Evolutionary conservation across 139 green algal genomes (phyloP), one percentile per base, ranked within the genome.

Genomic region (Astrephomene gubernaculifera): DNA sequence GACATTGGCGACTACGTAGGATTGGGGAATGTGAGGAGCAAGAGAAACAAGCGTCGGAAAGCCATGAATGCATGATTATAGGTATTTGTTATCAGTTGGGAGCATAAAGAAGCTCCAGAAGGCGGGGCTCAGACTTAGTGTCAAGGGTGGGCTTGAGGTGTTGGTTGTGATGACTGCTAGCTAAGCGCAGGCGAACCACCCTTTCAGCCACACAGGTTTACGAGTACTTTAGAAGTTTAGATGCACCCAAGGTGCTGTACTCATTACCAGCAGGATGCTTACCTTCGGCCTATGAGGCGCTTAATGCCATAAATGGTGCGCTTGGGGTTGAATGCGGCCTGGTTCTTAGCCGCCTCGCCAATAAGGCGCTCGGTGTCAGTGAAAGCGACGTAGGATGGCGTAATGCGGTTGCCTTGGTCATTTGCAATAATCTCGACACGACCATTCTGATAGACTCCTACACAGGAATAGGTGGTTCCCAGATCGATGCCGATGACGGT

Each of bases 251-350:
- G 33, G 70, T 64, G 4, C 17, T 36, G 2, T 31, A 78, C 12
- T 25, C 70, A n/a, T 4, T 22, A 5, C 14, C 57, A 24, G n/a
- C 5, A 19, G 57, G 5, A 10, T 19, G 1, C 65, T 53, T 21
- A 86, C 79, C 31, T 86, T 54, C 96, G 92, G 29, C 96, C 96
- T 73, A 99, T 99, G 0, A 99, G 90, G n/a, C 96, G 93, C 95
- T 99, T 99, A 79, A 96, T 96, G 84, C 99, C 96, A 54, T 98
- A 99, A 14, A 99, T 94, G 43, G 96, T 98, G 90, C 98, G 98
- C 27, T 83, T 93, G n/a, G 96, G 96, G 90, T 99, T 99, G 90
- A 97, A 96, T 2, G 95, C 93, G 43, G 78, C 96, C 93, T 99
- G 96, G 90, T 98, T 99, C 93, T 98, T 99, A 2, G 96, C 95